Conservation (phyloP, 176 grass and related monocot species). For the Aegilops umbellulata region DNA sequence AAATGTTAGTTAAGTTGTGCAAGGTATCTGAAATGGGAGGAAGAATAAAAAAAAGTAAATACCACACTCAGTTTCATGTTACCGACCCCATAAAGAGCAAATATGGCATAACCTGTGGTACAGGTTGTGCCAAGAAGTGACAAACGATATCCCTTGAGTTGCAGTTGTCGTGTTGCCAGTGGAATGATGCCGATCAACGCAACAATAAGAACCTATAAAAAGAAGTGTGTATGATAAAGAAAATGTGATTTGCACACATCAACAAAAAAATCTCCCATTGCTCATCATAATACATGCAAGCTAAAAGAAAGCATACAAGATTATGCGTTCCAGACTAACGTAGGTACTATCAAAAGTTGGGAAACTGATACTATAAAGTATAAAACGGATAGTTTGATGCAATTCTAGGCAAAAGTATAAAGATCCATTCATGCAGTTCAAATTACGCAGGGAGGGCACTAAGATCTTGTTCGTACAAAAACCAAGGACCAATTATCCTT, state of each 20-base stretch:
- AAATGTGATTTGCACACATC: not conserved
- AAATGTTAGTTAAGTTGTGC: slow-evolving; percentile 22
- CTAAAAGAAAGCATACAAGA: not conserved
- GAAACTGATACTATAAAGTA: slow-evolving; percentile 4
- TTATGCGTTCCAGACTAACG: not conserved
- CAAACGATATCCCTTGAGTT: slow-evolving; percentile 73
- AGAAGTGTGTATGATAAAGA: slow-evolving; percentile 25
- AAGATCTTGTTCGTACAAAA: not conserved
- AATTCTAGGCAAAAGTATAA: not conserved
- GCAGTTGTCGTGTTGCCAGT: slow-evolving; percentile 58
- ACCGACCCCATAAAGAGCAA: slow-evolving; percentile 69
- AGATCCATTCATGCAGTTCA: not conserved
- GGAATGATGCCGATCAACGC: slow-evolving; percentile 86
- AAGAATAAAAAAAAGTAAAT: slow-evolving; percentile 20
- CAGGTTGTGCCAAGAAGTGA: slow-evolving; percentile 89
- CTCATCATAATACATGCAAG: slow-evolving; percentile 10
- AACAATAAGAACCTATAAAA: slow-evolving; percentile 68
- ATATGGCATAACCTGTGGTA: slow-evolving; percentile 68
- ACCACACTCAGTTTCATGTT: slow-evolving; percentile 24
- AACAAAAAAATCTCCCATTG: not conserved
- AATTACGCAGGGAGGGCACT: not conserved
- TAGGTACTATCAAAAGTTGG: not conserved
- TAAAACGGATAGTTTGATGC: slow-evolving; percentile 8
- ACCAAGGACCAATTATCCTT: slow-evolving; percentile 6
- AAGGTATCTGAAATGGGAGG: not conserved